A percentile compares a stretch with the other conserved stretches of the same genome.
These are phyloP conservation scores for Neurospora pannonica DNA, from an alignment of 495 filamentous ascomycete genomes.

Conservation along the genomic window DNA sequence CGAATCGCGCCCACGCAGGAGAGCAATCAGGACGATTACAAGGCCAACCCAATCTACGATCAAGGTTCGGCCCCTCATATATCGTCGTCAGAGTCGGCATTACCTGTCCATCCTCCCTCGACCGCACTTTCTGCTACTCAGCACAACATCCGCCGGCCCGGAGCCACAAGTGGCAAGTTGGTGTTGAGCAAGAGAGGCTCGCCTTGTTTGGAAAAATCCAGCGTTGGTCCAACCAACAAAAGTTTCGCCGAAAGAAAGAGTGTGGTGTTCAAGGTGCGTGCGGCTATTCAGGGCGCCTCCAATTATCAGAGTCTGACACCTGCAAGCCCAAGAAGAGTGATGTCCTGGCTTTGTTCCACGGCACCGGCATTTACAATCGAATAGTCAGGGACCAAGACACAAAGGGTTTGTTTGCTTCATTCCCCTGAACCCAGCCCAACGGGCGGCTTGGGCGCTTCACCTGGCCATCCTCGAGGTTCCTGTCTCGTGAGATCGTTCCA, in stretches of 20 bases:
- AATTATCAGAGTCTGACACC: background rate
- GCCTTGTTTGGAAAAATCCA: conserved; percentile 3
- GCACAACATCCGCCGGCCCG: conserved; percentile 9
- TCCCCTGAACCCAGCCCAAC: background rate
- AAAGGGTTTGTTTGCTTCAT: background rate
- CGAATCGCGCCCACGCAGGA: background rate
- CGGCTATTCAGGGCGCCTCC: background rate
- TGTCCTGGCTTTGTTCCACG: conserved; percentile 3
- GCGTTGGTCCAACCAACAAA: background rate
- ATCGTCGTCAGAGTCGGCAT: conserved; percentile 1
- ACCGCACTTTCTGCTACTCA: background rate
- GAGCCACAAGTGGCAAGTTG: background rate
- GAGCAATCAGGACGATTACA: background rate
- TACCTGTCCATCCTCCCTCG: background rate
- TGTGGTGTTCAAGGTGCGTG: background rate
- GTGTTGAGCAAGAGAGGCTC: background rate
- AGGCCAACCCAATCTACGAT: background rate
- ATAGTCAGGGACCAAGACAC: background rate
- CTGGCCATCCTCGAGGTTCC: background rate
- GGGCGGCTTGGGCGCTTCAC: background rate
- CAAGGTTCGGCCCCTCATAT: background rate
- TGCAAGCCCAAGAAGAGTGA: conserved; percentile 1
- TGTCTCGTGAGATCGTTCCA: background rate
- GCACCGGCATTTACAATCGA: background rate
- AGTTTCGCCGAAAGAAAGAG: conserved; percentile 2